These are phyloP conservation scores for Sclerotinia sclerotiorum DNA, from an alignment of 2,329 filamentous ascomycete species.

Conservation along the genomic window DNA sequence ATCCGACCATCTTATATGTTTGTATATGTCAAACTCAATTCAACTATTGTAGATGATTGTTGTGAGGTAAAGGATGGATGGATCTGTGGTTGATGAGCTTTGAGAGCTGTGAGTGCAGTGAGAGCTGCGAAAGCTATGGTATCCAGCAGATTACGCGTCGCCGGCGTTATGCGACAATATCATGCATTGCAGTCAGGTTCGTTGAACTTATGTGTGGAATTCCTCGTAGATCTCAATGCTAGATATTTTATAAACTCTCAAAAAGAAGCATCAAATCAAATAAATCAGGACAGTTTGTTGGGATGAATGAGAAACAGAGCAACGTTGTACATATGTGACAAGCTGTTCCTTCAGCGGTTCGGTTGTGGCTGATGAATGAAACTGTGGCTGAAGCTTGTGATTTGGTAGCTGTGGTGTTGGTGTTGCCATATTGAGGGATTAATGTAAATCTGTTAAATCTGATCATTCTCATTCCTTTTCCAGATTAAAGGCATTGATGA, in stretches of 20 bases:
- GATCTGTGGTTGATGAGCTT: neutral
- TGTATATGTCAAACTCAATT: neutral
- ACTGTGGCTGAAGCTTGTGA: constrained; percentile 11
- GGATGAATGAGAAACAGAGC: neutral
- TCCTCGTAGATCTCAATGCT: neutral
- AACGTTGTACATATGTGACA: constrained; percentile 3
- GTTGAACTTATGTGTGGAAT: neutral
- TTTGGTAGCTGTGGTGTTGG: neutral
- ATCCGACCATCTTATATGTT: constrained; percentile 27
- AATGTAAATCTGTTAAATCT: neutral
- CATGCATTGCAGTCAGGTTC: neutral
- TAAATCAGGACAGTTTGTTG: constrained; percentile 4
- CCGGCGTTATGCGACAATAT: constrained; percentile 16
- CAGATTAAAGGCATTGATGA: neutral
- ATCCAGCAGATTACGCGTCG: constrained; percentile 22
- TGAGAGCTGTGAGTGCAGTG: neutral
- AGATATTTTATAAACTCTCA: neutral
- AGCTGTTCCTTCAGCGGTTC: constrained; percentile 1
- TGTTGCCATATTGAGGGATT: neutral
- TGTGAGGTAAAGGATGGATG: no score
- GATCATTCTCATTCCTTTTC: neutral
- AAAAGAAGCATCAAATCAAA: neutral
- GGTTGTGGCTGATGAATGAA: neutral
- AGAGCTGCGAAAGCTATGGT: neutral
- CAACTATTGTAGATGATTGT: neutral